Conservation (phyloP, 148 eudicot species). For the Camellia japonica region DNA sequence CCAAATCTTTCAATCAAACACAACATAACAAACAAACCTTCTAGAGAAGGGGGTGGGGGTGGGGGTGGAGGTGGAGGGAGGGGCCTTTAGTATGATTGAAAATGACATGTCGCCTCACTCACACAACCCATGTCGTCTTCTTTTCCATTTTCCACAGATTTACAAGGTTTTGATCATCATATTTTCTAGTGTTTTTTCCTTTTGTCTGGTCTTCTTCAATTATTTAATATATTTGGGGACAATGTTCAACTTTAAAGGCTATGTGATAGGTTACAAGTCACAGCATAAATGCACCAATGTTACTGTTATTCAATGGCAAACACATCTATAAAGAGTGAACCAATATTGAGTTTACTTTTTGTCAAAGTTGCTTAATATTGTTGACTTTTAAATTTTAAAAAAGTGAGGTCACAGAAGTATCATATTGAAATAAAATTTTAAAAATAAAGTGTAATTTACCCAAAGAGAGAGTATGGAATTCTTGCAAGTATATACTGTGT, state of each 20-base stretch:
- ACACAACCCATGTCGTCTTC: constrained; percentile 9
- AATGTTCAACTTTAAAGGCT: constrained; percentile 1
- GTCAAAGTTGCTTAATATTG: too few species aligned
- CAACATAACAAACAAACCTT: too few species aligned
- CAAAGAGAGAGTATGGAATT: too few species aligned
- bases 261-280: not conserved
- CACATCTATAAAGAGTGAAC: not conserved
- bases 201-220: not conserved
- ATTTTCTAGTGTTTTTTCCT: not conserved
- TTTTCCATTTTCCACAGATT: constrained; percentile 7
- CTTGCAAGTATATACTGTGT: too few species aligned
- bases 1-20: too few species aligned
- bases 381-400: too few species aligned
- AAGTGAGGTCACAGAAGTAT: too few species aligned
- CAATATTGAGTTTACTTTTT: not conserved
- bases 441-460: too few species aligned
- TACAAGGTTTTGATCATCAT: constrained; percentile 1
- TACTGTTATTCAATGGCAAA: not conserved
- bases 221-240: not conserved
- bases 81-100: constrained; percentile 24
- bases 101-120: constrained; percentile 34
- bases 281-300: too few species aligned
- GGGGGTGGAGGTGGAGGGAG: not conserved
- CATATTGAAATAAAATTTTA: too few species aligned
- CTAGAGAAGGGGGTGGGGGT: not conserved